Evolutionary conservation across 495 filamentous ascomycete species (phyloP), one percentile per base, ranked within the genome.

Genomic region (Niebla homalea): DNA sequence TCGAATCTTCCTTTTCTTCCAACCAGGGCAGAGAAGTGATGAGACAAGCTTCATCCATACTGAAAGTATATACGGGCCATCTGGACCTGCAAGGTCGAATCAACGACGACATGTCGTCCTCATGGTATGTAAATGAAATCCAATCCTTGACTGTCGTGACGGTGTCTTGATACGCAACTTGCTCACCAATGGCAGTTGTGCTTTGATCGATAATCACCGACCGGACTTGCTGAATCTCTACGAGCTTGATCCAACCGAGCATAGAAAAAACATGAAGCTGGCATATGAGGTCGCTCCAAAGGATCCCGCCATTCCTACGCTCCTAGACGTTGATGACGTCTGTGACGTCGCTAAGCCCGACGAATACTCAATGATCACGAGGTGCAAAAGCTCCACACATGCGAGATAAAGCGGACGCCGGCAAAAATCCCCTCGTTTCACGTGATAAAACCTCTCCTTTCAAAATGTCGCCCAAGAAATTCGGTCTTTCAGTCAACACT

Each of bases 211-310:
- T 64, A 97, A 97, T 54, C 92, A 98, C 65, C 84, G 92, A 38
- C 92, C 92, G 3, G 92, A 98, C 62, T 67, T 98, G 51, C 97
- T 98, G 62, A 92, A 98, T 69, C 97, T 85, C 64, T 90, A 98
- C 57, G 73, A 81, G 7, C 68, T 98, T 52, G 89, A 98, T 65
- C 96, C 96, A 72, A 83, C 71, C 14, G 90, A 97, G 67, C 92
- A 95, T 69, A 80, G 83, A 42, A 89, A 89, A 2, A 98, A 98
- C 67, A 98, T 96, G 86, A 86, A 94, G 64, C 68, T 97, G 49
- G 92, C 92, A 36, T 98, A 97, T 65, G 87, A 95, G 48, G 86
- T 98, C 59, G 92, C 92, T 8, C 79, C 81, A 55, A 87, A 90
- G 62, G 93, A 97, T 69, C 96, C 97, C 57, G 92, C 93, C 36